These are phyloP conservation scores for Albophoma yamanashiensis DNA, from an alignment of 2,329 filamentous ascomycete genomes.

Conservation along the genomic window DNA sequence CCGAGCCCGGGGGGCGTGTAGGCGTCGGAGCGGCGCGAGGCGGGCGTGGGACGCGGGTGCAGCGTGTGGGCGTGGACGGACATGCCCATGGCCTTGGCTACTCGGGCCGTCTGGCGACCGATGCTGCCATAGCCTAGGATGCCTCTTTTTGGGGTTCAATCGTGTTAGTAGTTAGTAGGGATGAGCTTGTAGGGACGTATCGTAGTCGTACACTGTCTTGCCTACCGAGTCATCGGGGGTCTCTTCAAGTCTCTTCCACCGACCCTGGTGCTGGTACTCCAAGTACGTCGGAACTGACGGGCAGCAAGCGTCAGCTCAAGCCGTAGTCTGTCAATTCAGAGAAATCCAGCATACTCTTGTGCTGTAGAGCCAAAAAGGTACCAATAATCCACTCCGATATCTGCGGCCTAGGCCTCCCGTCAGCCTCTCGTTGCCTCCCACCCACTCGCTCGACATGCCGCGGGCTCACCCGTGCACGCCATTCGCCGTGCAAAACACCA, in stretches of 20 bases:
- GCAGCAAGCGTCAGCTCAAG: not conserved
- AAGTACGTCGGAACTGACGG: not conserved
- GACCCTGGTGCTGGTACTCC: not conserved
- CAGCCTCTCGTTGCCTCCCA: not conserved
- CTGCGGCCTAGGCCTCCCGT: not conserved
- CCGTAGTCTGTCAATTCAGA: not conserved
- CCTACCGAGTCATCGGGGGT: not conserved
- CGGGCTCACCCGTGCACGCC: not conserved
- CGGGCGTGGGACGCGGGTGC: slow-evolving; percentile 35
- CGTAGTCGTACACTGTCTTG: not conserved
- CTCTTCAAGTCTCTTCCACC: not conserved
- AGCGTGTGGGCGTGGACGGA: slow-evolving; percentile 67
- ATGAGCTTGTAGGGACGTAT: too few relatives aligned
- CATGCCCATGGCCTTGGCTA: slow-evolving; percentile 58
- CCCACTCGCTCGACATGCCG: not conserved
- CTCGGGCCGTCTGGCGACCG: slow-evolving; percentile 40
- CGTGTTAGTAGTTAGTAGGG: too few relatives aligned
- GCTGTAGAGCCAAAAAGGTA: not conserved
- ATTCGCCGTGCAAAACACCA: not conserved
- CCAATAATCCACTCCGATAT: not conserved
- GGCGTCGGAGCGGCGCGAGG: not conserved
- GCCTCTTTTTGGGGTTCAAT: slow-evolving; percentile 30
- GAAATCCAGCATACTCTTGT: not conserved
- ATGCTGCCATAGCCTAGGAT: slow-evolving; percentile 46
- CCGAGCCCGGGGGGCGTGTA: not conserved